Base-by-base conservation (phyloP, 2,329 filamentous ascomycete genomes). In the Graphilbum ipis-grandicollis region DNA sequence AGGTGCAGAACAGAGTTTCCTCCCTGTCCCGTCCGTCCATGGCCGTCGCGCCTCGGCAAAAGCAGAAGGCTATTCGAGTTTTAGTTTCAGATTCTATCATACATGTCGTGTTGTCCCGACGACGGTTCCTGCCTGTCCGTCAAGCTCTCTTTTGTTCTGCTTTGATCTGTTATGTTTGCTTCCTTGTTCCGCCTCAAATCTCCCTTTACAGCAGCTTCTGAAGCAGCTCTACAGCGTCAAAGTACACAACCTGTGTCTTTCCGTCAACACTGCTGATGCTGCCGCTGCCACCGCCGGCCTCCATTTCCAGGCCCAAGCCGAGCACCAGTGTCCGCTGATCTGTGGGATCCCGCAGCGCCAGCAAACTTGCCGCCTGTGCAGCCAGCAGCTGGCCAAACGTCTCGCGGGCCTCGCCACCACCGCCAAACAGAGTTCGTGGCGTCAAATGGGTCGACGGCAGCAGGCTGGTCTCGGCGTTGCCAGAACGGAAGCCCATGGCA, bases 371-470 rank as follows among this genome's bases (percentile, higher is more conserved):
- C 45, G 96, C 78, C 50, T 94, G 88, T 31, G 82, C 82, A 3
- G 86, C 86, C 50, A 92, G 79, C 2, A 94, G 71, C 54, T 94
- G 86, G 1, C 84, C 88, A 5, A 92, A 56, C 0, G 79, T 82
- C 50, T 94, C 85, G 31, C 85, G 70, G 33, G 81, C 75, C 36
- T 78, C 67, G 23, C 78, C 75, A 33, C 86, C 84, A 9, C 79
- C 85, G 3, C 90, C 90, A 0, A 98, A 65, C 3, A 98, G 62
- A 0, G 85, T 93, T 28, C 75, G 88, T 1, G 90, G 83, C 0
- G 83, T 93, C 31, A 96, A 66, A 47, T 90, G 79, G 25, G 76
- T 67, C 39, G 84, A 72, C 1, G 90, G 90, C 1, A 96, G 69
- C 12, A 68, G 54, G 18, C 40, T 33, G 4, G 36, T 36, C 18